phyloP scores from a whole-genome alignment of 2,329 filamentous ascomycete genomes.

The Scytalidium lignicola region DNA sequence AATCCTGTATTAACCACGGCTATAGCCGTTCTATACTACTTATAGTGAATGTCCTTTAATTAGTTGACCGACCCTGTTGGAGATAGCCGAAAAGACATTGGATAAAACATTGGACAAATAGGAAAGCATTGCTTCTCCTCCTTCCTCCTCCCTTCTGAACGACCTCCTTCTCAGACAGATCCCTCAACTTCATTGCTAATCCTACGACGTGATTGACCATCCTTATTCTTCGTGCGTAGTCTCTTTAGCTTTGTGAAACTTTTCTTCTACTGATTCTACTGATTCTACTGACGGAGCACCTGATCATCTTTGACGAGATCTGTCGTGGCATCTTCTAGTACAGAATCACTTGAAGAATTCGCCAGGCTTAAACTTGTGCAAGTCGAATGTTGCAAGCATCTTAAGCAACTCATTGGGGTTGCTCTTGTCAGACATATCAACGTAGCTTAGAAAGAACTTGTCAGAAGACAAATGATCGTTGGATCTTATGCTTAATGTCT shows the following conservation, averaged over 20 bases:
- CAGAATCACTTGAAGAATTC: slow-evolving; percentile 2
- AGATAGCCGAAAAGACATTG: too few species aligned
- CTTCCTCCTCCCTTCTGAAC: too few species aligned
- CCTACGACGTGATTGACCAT: background rate
- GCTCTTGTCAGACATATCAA: slow-evolving; percentile 1
- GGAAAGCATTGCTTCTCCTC: too few species aligned
- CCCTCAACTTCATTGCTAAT: too few species aligned
- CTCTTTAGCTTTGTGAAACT: background rate
- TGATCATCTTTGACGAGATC: slow-evolving; percentile 3
- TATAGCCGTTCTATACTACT: too few species aligned
- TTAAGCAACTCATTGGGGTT: background rate
- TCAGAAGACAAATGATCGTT: background rate
- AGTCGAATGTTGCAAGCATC: background rate
- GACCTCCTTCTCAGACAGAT: too few species aligned
- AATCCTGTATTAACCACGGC: too few species aligned
- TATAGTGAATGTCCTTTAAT: too few species aligned
- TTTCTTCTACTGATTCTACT: slow-evolving; percentile 2
- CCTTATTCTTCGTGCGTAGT: slow-evolving; percentile 1
- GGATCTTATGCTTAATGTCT: slow-evolving; percentile 2
- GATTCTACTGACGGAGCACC: slow-evolving; percentile 2
- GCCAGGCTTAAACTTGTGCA: background rate
- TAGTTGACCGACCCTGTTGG: too few species aligned
- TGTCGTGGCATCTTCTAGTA: slow-evolving; percentile 1
- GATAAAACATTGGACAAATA: too few species aligned
- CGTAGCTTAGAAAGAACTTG: background rate